Base-by-base conservation (phyloP, 805 yeast species). In the Sungouiozyma intestinalis region DNA sequence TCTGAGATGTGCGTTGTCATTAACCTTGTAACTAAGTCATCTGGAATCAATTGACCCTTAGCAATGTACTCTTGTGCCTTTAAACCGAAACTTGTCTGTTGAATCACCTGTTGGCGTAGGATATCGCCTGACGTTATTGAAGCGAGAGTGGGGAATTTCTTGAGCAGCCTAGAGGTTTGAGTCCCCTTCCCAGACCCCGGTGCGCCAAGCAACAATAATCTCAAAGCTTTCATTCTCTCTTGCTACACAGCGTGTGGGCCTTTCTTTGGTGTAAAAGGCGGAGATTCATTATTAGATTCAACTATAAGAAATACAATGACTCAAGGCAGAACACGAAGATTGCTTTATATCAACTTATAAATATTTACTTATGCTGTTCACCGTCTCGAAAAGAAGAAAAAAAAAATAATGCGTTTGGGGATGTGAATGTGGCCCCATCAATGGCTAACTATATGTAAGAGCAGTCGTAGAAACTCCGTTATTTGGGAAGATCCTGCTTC, bases 101-200 rank as follows among this genome's bases (percentile, higher is more conserved):
- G 54, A 11, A 74, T 64, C 29, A 87, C 81, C 53, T 87, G 82
- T 33, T 65, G 63, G 47, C 97, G 72, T 36, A 88, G 65, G 4
- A 86, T 64, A 62, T 88, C 96, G 2, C 97, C 97, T 0, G 94
- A 81, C 1, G 95, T 79, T 7, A 90, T 63, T 1, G 90, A 66
- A 13, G 69, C 58, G 17, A 88, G 60, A 3, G 57, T 52, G 2
- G 81, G 73, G 44, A 79, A 71, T 34, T 65, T 62, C 40, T 73
- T 71, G 45, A 81, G 58, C 3, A 88, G 66, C 45, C 79, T 70
- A 2, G 81, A 64, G 0, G 95, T 82, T 50, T 82, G 84, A 0
- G 97, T 88, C 1, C 97, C 97, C 58, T 88, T 88, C 1, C 97
- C 97, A 1, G 95, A 73, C 0, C 97, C 97, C 0, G 97, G 97